Base-by-base conservation (phyloP, 2,329 filamentous ascomycete species). In the Pseudopyricularia javanii region DNA sequence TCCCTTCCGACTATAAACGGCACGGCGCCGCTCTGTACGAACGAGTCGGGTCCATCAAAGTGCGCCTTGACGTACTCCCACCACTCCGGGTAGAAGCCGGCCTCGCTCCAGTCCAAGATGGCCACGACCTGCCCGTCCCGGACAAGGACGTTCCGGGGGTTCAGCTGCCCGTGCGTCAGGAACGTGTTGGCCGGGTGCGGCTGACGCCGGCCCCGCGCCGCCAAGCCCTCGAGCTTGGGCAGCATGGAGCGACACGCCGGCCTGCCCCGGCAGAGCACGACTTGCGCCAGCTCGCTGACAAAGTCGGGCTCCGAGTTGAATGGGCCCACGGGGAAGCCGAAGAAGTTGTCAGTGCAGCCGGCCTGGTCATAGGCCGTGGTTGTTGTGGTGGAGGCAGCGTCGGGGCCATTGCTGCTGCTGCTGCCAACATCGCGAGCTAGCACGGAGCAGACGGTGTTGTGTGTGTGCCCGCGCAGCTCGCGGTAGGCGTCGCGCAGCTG, bases 61-160 rank as follows among this genome's bases (percentile, higher is more conserved):
- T 37, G 24, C 4, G 51, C 47, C 50, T 56, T 56, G 15, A 55
- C 54, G 24, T 49, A 43, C 50, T 56, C 55, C 55, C 55, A 56
- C 51, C 52, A 56, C 15, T 28, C 15, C 17, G 55, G 54, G 32
- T 56, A 56, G 50, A 54, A 55, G 5, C 55, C 52, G 20, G 49
- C 17, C 48, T 54, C 50, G 52, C 52, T 49, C 55, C 55, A 55
- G 12, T 52, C 55, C 7, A 56, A 50, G 14, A 56, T 37, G 7
- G 45, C 54, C 3, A 52, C 37, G 12, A 56, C 47, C 50, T 43
- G 48, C 11, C 54, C 52, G n/a, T 47, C 49, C 15, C 33, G 47
- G 26, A 56, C 52, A 9, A 56, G 48, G 6, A 56, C 45, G 52
- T 55, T 55, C 3, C 45, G 47, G 2, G 53, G 47, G 24, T 49